A percentile compares a stretch with the other conserved stretches of the same genome.
These are phyloP conservation scores for Intubia oerlemansii DNA, from an alignment of 2,329 filamentous ascomycete species.

Conservation along the genomic window DNA sequence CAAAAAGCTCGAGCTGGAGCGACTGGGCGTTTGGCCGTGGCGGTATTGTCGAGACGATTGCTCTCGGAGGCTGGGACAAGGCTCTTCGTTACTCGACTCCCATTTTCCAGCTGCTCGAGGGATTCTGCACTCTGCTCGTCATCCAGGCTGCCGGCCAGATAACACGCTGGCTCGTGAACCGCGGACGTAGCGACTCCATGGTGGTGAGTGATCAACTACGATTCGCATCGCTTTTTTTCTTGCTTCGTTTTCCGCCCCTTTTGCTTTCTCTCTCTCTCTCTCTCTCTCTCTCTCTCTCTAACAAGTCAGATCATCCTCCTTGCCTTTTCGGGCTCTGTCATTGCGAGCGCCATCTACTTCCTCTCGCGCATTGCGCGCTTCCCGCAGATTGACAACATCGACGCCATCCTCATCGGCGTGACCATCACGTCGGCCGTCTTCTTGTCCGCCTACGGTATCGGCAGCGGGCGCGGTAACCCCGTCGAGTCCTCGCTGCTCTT, in stretches of 20 bases:
- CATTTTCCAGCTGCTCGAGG: constrained; percentile 83
- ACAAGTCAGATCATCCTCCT: constrained; percentile 75
- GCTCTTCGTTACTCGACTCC: constrained; percentile 77
- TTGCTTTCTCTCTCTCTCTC: too few species aligned
- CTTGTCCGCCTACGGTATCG: constrained; percentile 82
- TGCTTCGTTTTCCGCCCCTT: too few species aligned
- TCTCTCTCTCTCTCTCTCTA: too few species aligned
- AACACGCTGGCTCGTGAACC: constrained; percentile 84
- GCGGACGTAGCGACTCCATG: constrained; percentile 86
- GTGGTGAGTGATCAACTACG: constrained; percentile 39
- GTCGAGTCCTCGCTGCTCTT: constrained; percentile 91
- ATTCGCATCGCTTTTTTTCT: constrained; percentile 1
- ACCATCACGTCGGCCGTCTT: constrained; percentile 86
- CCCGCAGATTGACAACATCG: constrained; percentile 77
- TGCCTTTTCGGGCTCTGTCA: constrained; percentile 71
- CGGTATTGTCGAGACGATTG: constrained; percentile 58
- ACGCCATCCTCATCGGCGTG: constrained; percentile 80
- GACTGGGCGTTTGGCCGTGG: constrained; percentile 82
- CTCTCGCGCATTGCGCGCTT: constrained; percentile 89
- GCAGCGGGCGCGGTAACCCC: constrained; percentile 80
- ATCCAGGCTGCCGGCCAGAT: constrained; percentile 92
- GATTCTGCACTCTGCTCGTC: constrained; percentile 87
- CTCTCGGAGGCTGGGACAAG: constrained; percentile 77
- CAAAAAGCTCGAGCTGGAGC: constrained; percentile 45
- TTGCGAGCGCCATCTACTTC: constrained; percentile 88